Conservation (phyloP, 2,329 filamentous ascomycete species). For the Trichoderma brevicompactum region DNA sequence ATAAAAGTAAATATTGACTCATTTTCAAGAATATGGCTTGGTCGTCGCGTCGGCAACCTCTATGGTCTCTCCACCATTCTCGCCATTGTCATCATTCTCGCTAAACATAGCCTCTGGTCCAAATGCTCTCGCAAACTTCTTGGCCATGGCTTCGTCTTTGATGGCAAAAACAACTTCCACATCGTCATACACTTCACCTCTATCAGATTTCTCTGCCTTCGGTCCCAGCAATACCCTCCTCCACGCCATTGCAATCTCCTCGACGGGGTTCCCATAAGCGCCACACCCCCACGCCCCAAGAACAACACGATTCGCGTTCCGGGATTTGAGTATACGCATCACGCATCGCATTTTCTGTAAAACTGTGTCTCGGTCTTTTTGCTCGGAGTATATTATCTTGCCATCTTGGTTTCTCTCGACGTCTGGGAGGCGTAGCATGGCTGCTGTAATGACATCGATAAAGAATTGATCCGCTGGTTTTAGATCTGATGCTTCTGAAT, state of each 20-base stretch:
- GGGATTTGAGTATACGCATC: constrained; percentile 54
- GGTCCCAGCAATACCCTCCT: constrained; percentile 37
- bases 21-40: too few species aligned
- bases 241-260: constrained; percentile 62
- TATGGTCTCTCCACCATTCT: background rate
- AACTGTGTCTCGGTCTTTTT: constrained; percentile 56
- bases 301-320: constrained; percentile 55
- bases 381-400: constrained; percentile 45
- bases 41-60: background rate
- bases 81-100: background rate
- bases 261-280: constrained; percentile 64
- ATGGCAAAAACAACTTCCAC: constrained; percentile 27
- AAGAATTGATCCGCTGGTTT: constrained; percentile 56
- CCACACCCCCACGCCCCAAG: constrained; percentile 69
- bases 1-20: background rate
- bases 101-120: constrained; percentile 6
- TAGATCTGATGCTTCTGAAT: constrained; percentile 33
- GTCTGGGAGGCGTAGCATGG: constrained; percentile 63
- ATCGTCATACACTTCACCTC: constrained; percentile 18
- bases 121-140: constrained; percentile 25
- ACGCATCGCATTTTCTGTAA: constrained; percentile 62
- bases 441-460: constrained; percentile 61
- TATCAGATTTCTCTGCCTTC: background rate
- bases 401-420: constrained; percentile 42
- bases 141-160: constrained; percentile 22